Evolutionary conservation across 2,329 filamentous ascomycete genomes (phyloP).

Genomic region (Sporothrix brasiliensis): DNA sequence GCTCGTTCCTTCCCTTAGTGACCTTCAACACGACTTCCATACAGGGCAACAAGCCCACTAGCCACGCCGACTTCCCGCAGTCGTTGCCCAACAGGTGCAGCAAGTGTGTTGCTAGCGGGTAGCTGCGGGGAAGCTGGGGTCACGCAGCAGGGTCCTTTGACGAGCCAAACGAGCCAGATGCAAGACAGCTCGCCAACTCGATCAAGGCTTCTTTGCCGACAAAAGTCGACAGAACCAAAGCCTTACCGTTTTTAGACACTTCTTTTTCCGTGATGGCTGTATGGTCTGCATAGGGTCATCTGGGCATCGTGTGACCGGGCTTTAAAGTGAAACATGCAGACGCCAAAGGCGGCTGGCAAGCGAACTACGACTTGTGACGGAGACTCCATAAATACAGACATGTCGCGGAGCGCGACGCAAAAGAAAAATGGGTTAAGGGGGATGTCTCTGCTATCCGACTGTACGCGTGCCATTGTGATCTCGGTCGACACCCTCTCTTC

Average conservation of each 20-base stretch:
- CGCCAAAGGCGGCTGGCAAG: neutral
- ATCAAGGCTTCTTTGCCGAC: constrained; percentile 16
- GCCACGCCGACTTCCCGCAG: constrained; percentile 17
- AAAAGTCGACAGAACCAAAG: neutral
- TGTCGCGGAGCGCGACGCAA: neutral
- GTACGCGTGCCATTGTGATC: neutral
- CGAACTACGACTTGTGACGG: neutral
- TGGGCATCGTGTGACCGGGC: constrained; percentile 18
- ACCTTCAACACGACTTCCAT: neutral
- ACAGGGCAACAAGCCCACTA: constrained; percentile 27
- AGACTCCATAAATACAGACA: too few relatives aligned
- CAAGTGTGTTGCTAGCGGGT: neutral
- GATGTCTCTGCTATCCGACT: neutral
- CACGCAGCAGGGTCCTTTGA: neutral
- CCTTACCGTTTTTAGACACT: neutral
- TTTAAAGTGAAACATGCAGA: neutral
- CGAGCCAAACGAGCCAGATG: neutral
- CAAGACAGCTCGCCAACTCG: neutral
- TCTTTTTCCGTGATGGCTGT: neutral
- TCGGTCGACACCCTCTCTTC: neutral
- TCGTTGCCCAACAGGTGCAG: neutral
- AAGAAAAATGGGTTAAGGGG: neutral
- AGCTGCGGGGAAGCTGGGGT: constrained; percentile 14
- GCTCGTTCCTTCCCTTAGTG: neutral
- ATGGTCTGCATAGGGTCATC: neutral